Conservation (phyloP, 78 protist genomes). For the Mantamonas sphyraenae region DNA sequence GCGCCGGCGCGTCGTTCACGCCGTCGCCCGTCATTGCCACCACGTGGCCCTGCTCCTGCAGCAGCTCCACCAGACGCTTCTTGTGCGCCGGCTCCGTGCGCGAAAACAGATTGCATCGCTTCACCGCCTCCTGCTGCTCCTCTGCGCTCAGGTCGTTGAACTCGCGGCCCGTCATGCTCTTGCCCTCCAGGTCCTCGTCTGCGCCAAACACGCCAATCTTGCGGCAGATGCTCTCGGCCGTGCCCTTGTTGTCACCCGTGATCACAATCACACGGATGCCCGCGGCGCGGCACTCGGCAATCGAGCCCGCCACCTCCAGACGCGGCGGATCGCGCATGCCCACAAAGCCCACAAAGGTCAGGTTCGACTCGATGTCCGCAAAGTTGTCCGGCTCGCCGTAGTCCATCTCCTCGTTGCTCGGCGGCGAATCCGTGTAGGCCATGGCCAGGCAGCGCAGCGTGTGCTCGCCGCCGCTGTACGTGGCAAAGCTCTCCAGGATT, state of each 20-base stretch:
- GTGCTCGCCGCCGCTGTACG: background rate
- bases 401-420: background rate
- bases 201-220: slow-evolving; percentile 35
- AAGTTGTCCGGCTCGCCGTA: slow-evolving; percentile 19
- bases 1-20: slow-evolving; percentile 94
- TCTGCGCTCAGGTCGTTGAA: slow-evolving; percentile 14
- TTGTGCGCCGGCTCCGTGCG: slow-evolving; percentile 68
- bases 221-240: slow-evolving; percentile 16
- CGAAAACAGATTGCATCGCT: slow-evolving; percentile 26
- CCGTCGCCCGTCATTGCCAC: slow-evolving; percentile 90
- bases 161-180: slow-evolving; percentile 44
- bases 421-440: background rate
- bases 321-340: slow-evolving; percentile 79
- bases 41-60: slow-evolving; percentile 33
- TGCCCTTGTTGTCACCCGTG: slow-evolving; percentile 74
- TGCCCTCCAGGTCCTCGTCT: slow-evolving; percentile 24
- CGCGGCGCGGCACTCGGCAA: slow-evolving; percentile 41
- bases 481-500: background rate
- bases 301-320: slow-evolving; percentile 43
- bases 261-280: slow-evolving; percentile 71
- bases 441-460: slow-evolving; percentile 28
- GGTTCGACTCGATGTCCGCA: slow-evolving; percentile 11
- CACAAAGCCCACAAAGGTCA: slow-evolving; percentile 58
- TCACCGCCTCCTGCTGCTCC: slow-evolving; percentile 5
- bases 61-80: slow-evolving; percentile 40